Evolutionary conservation across 352 stramenopile species (phyloP).

Genomic region (Pythium phragmitis): DNA sequence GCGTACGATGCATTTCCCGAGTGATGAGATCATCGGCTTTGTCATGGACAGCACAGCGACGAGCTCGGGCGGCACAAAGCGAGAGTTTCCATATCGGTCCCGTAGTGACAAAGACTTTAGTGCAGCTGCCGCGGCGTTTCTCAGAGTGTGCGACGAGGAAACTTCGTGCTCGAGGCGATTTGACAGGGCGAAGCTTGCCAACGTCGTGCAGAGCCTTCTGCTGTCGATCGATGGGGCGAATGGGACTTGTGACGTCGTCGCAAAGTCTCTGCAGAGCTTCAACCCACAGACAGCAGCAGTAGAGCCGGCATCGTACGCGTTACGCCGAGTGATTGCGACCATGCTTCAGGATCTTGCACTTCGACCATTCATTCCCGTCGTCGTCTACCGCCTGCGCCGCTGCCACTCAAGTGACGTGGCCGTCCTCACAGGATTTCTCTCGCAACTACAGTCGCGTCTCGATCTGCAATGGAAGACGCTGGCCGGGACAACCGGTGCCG

Average conservation of each 20-base stretch:
- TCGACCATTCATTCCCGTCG: constrained; percentile 62
- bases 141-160: constrained; percentile 46
- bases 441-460: constrained; percentile 17
- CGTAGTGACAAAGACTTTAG: constrained; percentile 31
- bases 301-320: constrained; percentile 37
- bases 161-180: constrained; percentile 35
- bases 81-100: constrained; percentile 24
- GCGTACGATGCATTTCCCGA: constrained; percentile 53
- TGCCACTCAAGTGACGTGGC: constrained; percentile 45
- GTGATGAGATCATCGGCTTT: constrained; percentile 53
- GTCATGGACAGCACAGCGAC: constrained; percentile 55
- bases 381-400: constrained; percentile 56
- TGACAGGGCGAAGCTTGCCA: constrained; percentile 1
- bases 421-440: constrained; percentile 42
- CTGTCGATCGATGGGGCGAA: constrained; percentile 13
- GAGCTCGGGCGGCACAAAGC: constrained; percentile 28
- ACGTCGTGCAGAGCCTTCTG: constrained; percentile 18
- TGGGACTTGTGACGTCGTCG: neutral
- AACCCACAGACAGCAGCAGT: constrained; percentile 14
- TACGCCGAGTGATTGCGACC: constrained; percentile 47
- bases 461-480: constrained; percentile 2
- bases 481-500: constrained; percentile 9
- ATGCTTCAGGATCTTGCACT: constrained; percentile 46
- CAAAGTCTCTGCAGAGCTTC: neutral
- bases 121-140: constrained; percentile 40